A percentile compares a stretch with the other conserved stretches of the same genome.
phyloP scores from a whole-genome alignment of 2,329 filamentous ascomycete genomes.

The Colletotrichum eleusines region DNA sequence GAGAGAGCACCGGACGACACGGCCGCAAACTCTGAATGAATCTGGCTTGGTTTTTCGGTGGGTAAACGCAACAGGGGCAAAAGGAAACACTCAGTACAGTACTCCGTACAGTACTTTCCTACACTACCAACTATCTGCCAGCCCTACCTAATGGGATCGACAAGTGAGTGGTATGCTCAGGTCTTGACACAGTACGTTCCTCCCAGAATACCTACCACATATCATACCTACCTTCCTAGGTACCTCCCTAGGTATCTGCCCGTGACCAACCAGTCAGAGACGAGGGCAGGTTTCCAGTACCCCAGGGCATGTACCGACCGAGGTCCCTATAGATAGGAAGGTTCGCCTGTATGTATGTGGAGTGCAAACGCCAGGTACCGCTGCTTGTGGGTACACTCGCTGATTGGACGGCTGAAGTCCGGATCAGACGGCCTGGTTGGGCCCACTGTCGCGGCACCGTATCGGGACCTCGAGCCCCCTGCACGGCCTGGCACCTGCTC shows the following conservation, averaged over 20 bases:
- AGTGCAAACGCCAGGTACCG: background rate
- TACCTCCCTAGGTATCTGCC: too few relatives aligned
- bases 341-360: background rate
- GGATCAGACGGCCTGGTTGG: background rate
- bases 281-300: too few relatives aligned
- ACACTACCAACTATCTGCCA: too few relatives aligned
- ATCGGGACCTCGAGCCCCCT: constrained; percentile 20
- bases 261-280: background rate
- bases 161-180: background rate
- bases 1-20: constrained; percentile 4
- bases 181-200: background rate
- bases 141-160: too few relatives aligned
- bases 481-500: background rate
- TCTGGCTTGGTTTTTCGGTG: background rate
- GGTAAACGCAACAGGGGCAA: background rate
- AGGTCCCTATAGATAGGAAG: too few relatives aligned
- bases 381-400: background rate
- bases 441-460: constrained; percentile 6
- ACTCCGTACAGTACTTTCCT: too few relatives aligned
- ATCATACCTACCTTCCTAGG: background rate
- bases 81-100: background rate
- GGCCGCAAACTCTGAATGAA: background rate
- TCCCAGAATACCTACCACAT: too few relatives aligned
- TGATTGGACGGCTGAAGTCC: constrained; percentile 21
- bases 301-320: too few relatives aligned